phyloP scores from a whole-genome alignment of 768 basidiomycete genomes.

The Gautieria morchelliformis region DNA sequence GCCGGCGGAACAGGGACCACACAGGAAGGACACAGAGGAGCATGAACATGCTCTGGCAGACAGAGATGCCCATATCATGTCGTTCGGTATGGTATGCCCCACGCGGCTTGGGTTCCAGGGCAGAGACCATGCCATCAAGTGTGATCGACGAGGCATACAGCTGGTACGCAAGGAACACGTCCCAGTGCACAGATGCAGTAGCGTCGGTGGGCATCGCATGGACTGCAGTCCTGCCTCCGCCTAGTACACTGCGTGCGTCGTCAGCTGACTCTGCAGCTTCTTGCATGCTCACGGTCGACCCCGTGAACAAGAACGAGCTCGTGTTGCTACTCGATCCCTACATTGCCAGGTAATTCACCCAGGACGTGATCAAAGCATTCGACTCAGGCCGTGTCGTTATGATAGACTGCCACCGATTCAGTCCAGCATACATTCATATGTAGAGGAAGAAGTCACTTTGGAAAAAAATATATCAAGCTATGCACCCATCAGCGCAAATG shows the following conservation, averaged over 20 bases:
- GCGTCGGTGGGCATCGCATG: conserved; percentile 20
- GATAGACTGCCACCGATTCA: no score
- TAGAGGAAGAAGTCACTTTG: conserved; percentile 12
- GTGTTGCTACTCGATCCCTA: conserved; percentile 28
- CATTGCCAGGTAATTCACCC: conserved; percentile 30
- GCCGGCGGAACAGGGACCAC: conserved; percentile 62
- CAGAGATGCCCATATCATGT: conserved; percentile 59
- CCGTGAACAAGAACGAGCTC: conserved; percentile 19
- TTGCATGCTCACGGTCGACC: conserved; percentile 4
- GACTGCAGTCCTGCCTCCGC: no score
- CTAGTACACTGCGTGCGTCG: no score
- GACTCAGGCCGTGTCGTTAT: conserved; percentile 5
- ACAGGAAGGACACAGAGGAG: conserved; percentile 65
- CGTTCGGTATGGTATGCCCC: conserved; percentile 35
- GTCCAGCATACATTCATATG: no score
- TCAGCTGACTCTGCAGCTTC: not conserved
- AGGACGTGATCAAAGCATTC: conserved; percentile 23
- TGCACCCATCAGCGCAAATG: not conserved
- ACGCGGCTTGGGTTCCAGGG: conserved; percentile 5
- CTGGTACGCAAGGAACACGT: conserved; percentile 37
- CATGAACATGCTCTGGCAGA: conserved; percentile 70
- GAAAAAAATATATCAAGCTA: conserved; percentile 14
- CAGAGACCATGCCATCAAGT: conserved; percentile 30
- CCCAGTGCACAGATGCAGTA: conserved; percentile 37
- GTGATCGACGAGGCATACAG: conserved; percentile 35